A percentile compares a stretch with the other conserved stretches of the same genome.
phyloP scores from a whole-genome alignment of 2,329 filamentous ascomycete genomes.

The Rachicladosporium sp. region DNA sequence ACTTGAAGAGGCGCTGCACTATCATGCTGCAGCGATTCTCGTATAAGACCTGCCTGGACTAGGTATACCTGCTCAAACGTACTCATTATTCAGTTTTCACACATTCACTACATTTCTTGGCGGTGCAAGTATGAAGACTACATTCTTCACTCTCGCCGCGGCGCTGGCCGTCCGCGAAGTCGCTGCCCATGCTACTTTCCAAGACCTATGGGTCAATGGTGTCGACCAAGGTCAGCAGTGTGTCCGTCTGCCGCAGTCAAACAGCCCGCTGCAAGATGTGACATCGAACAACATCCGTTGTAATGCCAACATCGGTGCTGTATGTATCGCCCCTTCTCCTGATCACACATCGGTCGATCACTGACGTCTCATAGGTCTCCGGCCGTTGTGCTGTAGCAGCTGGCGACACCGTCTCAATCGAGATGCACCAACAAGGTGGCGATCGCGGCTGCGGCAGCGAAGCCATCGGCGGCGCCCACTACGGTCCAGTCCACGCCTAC shows the following conservation, averaged over 20 bases:
- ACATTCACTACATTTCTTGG: no score
- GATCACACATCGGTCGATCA: neutral
- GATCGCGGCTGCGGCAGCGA: constrained; percentile 36
- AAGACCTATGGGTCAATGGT: constrained; percentile 38
- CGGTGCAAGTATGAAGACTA: constrained; percentile 2
- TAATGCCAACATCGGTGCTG: constrained; percentile 21
- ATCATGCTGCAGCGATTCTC: no score
- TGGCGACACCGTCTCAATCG: constrained; percentile 36
- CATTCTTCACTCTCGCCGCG: constrained; percentile 2
- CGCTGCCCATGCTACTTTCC: constrained; percentile 38
- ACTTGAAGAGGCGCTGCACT: no score
- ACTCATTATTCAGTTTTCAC: no score
- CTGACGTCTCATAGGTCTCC: constrained; percentile 17
- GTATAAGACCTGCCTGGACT: no score
- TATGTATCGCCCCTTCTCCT: neutral
- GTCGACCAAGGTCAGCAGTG: constrained; percentile 31
- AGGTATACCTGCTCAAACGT: no score
- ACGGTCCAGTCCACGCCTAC: constrained; percentile 36
- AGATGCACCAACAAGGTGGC: constrained; percentile 44
- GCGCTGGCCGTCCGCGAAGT: constrained; percentile 2
- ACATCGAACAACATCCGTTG: constrained; percentile 38
- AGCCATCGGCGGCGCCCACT: constrained; percentile 44
- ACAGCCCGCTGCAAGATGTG: constrained; percentile 40
- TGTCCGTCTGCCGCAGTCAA: constrained; percentile 37
- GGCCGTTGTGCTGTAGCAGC: constrained; percentile 36